Percentiles rank a stretch among this genome's conserved stretches.
Evolutionary conservation across 257 asterid genomes (phyloP).

Genomic region (Echium plantagineum): DNA sequence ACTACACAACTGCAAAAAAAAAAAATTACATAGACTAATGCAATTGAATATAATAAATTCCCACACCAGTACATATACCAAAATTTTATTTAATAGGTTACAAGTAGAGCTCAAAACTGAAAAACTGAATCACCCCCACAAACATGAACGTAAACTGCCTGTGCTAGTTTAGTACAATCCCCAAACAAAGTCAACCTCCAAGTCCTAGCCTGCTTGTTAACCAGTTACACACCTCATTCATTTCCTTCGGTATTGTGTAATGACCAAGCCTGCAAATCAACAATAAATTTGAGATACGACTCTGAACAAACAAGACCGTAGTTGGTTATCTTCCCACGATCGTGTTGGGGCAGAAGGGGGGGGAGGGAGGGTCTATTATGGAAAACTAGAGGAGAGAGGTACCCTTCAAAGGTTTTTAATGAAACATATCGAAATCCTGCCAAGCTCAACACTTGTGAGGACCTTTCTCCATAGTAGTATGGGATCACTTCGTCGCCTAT

Average conservation of each 20-base stretch:
- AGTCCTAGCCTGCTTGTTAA: constrained; percentile 3
- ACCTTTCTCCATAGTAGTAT: constrained; percentile 59
- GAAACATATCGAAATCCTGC: constrained; percentile 69
- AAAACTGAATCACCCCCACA: not conserved
- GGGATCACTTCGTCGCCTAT: constrained; percentile 83
- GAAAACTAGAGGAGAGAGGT: constrained; percentile 9
- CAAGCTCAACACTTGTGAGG: constrained; percentile 54
- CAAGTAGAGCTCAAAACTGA: not conserved
- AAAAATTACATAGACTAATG: not conserved
- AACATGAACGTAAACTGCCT: not conserved
- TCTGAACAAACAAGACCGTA: not conserved
- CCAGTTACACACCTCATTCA: constrained; percentile 9
- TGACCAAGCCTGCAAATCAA: constrained; percentile 8
- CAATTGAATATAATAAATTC: not conserved
- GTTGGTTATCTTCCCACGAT: not conserved
- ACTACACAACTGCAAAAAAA: too few species aligned
- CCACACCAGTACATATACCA: not conserved
- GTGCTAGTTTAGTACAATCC: not conserved
- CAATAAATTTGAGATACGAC: not conserved
- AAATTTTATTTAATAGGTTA: too few species aligned
- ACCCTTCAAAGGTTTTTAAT: constrained; percentile 71
- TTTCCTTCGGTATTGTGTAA: constrained; percentile 7
- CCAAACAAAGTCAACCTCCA: constrained; percentile 1
- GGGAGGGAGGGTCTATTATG: too few species aligned
- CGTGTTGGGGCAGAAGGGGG: not conserved